Base-by-base conservation (phyloP, 2,329 filamentous ascomycete species). In the Lecanosticta acicola region DNA sequence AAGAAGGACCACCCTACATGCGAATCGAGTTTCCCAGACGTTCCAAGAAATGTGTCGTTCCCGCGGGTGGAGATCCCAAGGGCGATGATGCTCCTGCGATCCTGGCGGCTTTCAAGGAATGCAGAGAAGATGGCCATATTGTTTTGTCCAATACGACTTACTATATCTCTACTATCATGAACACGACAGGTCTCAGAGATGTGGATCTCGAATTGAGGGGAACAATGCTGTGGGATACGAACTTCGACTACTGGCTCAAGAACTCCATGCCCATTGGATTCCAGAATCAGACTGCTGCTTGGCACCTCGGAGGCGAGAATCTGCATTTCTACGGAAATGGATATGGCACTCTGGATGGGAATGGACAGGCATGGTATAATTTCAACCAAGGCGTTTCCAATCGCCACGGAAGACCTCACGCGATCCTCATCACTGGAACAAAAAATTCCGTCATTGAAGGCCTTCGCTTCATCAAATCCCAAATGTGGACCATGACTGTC, bases 291-390 rank as follows among this genome's bases (percentile, higher is more conserved):
- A 73, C 70, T 14, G 74, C 73, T 0, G 75, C 73, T 1, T 79
- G 75, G 73, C 63, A 73, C 46, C 70, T 80, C 49, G 77, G 77
- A 11, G 79, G 79, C 7, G 63, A 73, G 13, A 70, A 72, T 33
- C 64, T 83, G 14, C 59, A 65, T 69, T 46, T 75, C 50, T 65
- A 74, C 32, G 78, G 77, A 4, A 62, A 73, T 53, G 73, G 73
- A 7, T 62, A 64, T 18, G 79, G 79, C 3, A 79, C 74, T 2
- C 62, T 81, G 4, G 71, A 81, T 55, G 78, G 79, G 4, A 81
- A 81, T 56, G 79, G 78, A 2, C 73, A 80, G 54, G 69, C 71
- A 1, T 82, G 78, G 78, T 81, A 81, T 53, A 68, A 77, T 39
- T 56, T 45, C 43, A 47, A 37, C 51, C 24, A 51, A 34, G 53